A percentile compares a stretch with the other conserved stretches of the same genome.
Conservation (phyloP, 345 rosid genomes). For the Aegle marmelos region DNA sequence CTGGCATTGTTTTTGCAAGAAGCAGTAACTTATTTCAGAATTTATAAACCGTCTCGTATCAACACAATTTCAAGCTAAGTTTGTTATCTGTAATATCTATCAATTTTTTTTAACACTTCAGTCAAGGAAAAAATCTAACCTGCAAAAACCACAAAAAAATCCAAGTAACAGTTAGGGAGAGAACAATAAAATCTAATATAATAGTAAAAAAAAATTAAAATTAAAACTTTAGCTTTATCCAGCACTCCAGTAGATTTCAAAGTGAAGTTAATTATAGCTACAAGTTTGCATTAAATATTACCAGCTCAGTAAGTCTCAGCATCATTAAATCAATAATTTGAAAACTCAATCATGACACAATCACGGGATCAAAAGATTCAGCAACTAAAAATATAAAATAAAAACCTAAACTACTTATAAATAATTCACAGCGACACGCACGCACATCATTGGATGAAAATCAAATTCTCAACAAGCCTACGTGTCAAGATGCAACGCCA, state of each 20-base stretch:
- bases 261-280: not conserved
- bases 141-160: not conserved
- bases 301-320: not conserved
- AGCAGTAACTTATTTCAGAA: not conserved
- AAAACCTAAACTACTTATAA: not conserved
- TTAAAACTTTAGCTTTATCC: not conserved
- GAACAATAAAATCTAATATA: not conserved
- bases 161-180: not conserved
- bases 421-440: not conserved
- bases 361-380: not conserved
- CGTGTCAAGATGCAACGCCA: not conserved
- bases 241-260: not conserved
- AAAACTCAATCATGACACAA: not conserved
- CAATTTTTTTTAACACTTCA: not conserved
- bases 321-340: not conserved
- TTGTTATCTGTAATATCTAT: not conserved
- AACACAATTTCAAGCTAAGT: not conserved
- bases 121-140: not conserved
- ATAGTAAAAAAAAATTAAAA: not conserved
- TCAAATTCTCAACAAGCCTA: not conserved
- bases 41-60: not conserved
- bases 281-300: not conserved
- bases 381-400: not conserved
- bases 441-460: not conserved
- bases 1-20: constrained; percentile 26